Evolutionary conservation across 2,329 filamentous ascomycete genomes (phyloP).

Genomic region (Mycosphaerelloides madeirae): DNA sequence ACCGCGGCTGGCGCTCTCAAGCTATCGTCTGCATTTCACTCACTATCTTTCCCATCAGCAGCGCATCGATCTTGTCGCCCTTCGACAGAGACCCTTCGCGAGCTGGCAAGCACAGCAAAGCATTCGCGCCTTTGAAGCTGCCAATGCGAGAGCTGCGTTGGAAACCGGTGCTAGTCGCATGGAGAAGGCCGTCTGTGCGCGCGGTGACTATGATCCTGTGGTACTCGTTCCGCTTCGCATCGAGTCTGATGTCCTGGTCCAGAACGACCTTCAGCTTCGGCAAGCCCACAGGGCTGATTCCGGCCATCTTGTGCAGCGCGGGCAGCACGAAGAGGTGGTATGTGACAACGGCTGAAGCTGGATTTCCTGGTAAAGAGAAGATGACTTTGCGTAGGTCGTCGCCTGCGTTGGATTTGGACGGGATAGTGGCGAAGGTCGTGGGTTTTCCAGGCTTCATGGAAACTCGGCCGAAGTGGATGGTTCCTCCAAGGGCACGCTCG

Average conservation of each 20-base stretch:
- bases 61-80: constrained; percentile 67
- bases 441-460: constrained; percentile 98
- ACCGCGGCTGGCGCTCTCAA: not conserved
- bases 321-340: constrained; percentile 93
- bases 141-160: constrained; percentile 88
- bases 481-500: constrained; percentile 81
- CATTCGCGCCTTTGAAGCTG: constrained; percentile 84
- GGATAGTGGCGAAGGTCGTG: constrained; percentile 89
- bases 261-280: constrained; percentile 67
- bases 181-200: constrained; percentile 59
- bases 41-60: constrained; percentile 64
- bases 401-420: constrained; percentile 52
- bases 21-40: constrained; percentile 23
- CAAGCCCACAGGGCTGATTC: constrained; percentile 63
- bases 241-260: constrained; percentile 67
- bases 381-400: constrained; percentile 63
- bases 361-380: constrained; percentile 91
- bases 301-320: constrained; percentile 70
- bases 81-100: constrained; percentile 61
- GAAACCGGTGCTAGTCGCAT: constrained; percentile 77
- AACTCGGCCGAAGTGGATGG: constrained; percentile 93
- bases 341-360: constrained; percentile 86
- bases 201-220: constrained; percentile 74
- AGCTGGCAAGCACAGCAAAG: constrained; percentile 68
- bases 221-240: constrained; percentile 77